Base-by-base conservation (phyloP, 805 yeast genomes). In the Schwanniomyces sp. region DNA sequence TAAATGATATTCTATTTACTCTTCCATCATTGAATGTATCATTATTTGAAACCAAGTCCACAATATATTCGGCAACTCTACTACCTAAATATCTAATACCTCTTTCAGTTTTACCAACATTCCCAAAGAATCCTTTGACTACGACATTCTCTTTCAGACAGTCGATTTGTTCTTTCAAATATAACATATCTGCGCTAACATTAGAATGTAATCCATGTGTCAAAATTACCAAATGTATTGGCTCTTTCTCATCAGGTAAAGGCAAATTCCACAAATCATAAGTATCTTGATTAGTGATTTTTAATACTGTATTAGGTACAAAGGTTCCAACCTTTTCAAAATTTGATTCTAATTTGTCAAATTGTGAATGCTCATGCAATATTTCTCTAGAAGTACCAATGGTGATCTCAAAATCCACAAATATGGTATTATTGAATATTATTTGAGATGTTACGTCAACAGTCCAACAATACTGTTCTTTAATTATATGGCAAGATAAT, bases 141-240 rank as follows among this genome's bases (percentile, higher is more conserved):
- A 91, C 80, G 5, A 91, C 67, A 58, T 89, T 89, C 32, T 83
- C 86, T 0, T 76, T 63, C n/a, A 55, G 56, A 7, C 55, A 60
- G 52, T 88, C 94, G 12, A 94, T 80, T 56, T 77, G 78, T 58
- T 94, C 98, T 54, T 91, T 91, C 47, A 92, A 58, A 57, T 85
- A 91, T 16, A 88, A 75, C 95, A 94, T 82, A 64, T 94, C 99
- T 9, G 96, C 90, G 1, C 94, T 85, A 4, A 85, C 79, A 58
- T 91, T 94, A 1, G 97, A 88, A 59, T 90, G 96, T 24, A 94
- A 76, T 0, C 99, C 99, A 64, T 94, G 99, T 0, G 97, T 90
- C 10, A 91, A 55, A 4, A 94, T 74, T 2, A 92, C 94, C 47
- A 94, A 70, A 70, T 94, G 99, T 11, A 85, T 79, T 0, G 95